These are phyloP conservation scores for Fusarium dimerum DNA, from an alignment of 2,329 filamentous ascomycete species.

Conservation along the genomic window DNA sequence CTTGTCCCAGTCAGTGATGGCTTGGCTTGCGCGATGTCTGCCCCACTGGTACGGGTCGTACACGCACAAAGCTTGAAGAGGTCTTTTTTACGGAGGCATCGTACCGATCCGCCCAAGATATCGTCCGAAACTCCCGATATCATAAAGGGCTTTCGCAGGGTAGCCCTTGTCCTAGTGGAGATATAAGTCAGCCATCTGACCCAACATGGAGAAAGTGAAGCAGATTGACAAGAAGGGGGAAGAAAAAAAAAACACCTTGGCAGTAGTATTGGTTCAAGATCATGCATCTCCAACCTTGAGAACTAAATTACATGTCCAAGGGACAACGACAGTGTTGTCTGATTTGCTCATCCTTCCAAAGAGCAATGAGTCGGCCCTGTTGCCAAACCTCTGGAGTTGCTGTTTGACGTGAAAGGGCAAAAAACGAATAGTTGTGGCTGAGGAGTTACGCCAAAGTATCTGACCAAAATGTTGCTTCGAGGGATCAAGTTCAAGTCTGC, in stretches of 20 bases:
- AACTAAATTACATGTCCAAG: background rate
- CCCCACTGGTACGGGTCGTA: background rate
- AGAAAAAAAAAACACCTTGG: too few relatives aligned
- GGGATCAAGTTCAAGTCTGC: too few relatives aligned
- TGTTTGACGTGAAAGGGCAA: background rate
- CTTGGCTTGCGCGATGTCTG: background rate
- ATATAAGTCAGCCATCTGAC: background rate
- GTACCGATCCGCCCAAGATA: background rate
- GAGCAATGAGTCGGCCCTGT: too few relatives aligned
- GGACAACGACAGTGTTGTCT: too few relatives aligned
- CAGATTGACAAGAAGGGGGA: too few relatives aligned
- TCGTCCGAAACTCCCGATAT: background rate
- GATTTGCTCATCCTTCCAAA: too few relatives aligned
- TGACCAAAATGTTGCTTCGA: too few relatives aligned
- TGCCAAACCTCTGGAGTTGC: background rate
- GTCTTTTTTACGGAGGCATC: background rate
- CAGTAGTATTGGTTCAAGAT: background rate
- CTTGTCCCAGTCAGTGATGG: background rate
- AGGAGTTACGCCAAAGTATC: background rate
- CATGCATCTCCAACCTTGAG: background rate
- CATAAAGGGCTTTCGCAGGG: background rate
- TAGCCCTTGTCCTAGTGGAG: background rate
- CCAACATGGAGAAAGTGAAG: background rate
- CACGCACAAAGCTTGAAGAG: background rate
- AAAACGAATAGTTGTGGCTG: background rate